These are phyloP conservation scores for Fabrea salina DNA, from an alignment of 169 alveolate species.

Conservation along the genomic window DNA sequence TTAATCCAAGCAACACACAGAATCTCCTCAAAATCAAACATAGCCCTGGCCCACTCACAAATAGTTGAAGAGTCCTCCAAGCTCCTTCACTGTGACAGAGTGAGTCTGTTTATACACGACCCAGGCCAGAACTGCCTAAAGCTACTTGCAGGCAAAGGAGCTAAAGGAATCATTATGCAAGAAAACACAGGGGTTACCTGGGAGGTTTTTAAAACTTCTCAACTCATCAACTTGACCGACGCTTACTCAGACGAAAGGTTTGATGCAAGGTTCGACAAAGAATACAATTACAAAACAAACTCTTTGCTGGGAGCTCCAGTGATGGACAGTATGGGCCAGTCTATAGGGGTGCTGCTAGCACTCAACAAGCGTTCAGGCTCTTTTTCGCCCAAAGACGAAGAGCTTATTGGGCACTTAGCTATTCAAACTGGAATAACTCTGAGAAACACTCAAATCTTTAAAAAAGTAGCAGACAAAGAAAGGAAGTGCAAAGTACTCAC, in stretches of 20 bases:
- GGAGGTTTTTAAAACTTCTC: background rate
- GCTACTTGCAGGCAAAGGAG: constrained; percentile 22
- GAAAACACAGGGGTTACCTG: constrained; percentile 7
- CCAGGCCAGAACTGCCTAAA: background rate
- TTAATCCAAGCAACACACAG: background rate
- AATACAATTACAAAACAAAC: background rate
- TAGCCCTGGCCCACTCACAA: background rate
- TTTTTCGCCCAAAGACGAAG: constrained; percentile 10
- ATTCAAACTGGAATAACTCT: background rate
- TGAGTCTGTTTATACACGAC: background rate
- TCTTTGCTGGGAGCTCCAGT: constrained; percentile 16
- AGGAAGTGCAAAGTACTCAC: background rate
- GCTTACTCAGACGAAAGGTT: constrained; percentile 21
- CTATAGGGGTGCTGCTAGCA: background rate
- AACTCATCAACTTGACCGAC: constrained; percentile 3
- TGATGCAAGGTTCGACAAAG: background rate
- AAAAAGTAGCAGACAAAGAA: constrained; percentile 1
- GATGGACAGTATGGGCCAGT: background rate
- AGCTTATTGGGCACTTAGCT: background rate
- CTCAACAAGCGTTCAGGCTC: background rate
- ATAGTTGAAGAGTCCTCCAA: background rate
- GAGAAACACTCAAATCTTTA: background rate
- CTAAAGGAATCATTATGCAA: background rate
- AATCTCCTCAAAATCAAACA: background rate
- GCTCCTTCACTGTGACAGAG: background rate